A percentile compares a stretch with the other conserved stretches of the same genome.
phyloP scores from a whole-genome alignment of 1,139 yeast species.

The Zhuliangozyma parablackwelliae region DNA sequence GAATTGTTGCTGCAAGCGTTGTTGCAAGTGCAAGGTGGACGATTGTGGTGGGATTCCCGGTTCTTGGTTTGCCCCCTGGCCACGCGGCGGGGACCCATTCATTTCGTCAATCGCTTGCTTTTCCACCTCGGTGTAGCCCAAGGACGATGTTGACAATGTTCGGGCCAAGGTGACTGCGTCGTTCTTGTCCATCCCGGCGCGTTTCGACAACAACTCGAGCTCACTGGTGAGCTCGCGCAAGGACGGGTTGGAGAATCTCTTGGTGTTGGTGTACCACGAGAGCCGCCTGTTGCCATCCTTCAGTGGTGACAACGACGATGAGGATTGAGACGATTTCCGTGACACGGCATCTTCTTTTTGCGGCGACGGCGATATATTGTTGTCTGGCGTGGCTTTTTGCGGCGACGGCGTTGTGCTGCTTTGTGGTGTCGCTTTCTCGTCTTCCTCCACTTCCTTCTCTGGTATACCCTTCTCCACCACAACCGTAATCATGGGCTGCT shows the following conservation, averaged over 20 bases:
- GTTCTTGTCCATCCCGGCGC: conserved; percentile 69
- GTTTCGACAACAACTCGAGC: conserved; percentile 57
- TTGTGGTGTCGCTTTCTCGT: background rate
- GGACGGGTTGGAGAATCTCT: conserved; percentile 47
- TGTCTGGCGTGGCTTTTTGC: background rate
- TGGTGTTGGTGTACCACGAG: conserved; percentile 10
- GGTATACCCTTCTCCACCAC: background rate
- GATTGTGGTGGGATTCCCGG: background rate
- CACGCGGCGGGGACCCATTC: conserved; percentile 1
- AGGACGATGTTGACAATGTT: conserved; percentile 57
- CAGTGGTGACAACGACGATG: conserved; percentile 11
- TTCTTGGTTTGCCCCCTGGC: background rate
- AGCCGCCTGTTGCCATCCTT: conserved; percentile 9
- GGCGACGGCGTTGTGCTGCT: background rate
- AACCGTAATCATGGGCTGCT: background rate
- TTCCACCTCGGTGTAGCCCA: conserved; percentile 54
- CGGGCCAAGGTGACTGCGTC: conserved; percentile 76
- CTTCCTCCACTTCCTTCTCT: background rate
- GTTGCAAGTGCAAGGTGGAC: conserved; percentile 11
- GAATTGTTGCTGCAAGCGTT: conserved; percentile 14
- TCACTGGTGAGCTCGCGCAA: conserved; percentile 64
- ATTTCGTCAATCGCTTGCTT: conserved; percentile 42
- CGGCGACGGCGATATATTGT: background rate
- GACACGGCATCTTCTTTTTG: conserved; percentile 3
- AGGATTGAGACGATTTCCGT: conserved; percentile 8